Conservation (phyloP, 176 grass and related monocot species). For the Bromus sterilis region DNA sequence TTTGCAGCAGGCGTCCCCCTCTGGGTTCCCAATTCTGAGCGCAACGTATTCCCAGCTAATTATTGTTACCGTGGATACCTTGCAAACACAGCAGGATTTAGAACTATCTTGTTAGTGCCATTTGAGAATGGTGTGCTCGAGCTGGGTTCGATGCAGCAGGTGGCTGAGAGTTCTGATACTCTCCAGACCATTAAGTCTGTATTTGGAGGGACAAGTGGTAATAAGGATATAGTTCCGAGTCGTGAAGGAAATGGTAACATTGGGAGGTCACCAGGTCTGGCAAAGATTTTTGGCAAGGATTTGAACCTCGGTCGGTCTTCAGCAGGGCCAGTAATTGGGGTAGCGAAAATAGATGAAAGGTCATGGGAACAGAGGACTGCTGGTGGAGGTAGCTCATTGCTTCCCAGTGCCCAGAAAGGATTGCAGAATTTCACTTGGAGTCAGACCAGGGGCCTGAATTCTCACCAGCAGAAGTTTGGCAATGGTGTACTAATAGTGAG, state of each 20-base stretch:
- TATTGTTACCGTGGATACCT: conserved; percentile 89
- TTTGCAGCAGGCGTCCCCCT: conserved; percentile 64
- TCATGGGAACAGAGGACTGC: conserved; percentile 54
- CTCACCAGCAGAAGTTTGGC: conserved; percentile 61
- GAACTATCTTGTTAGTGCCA: conserved; percentile 74
- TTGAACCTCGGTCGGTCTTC: conserved; percentile 62
- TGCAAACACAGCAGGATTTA: conserved; percentile 63
- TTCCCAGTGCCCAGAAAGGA: conserved; percentile 61
- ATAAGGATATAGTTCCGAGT: conserved; percentile 27
- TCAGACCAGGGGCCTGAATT: conserved; percentile 50
- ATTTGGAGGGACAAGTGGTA: conserved; percentile 40
- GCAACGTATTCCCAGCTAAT: conserved; percentile 44
- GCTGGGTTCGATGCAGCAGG: conserved; percentile 70
- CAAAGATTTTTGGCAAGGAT: conserved; percentile 96
- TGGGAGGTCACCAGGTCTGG: conserved; percentile 34
- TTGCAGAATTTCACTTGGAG: conserved; percentile 77
- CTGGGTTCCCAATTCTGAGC: conserved; percentile 57
- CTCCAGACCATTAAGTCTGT: conserved; percentile 66
- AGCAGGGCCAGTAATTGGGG: conserved; percentile 7
- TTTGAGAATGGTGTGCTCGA: conserved; percentile 89
- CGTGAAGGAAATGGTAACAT: conserved; percentile 45
- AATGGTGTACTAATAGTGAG: conserved; percentile 58
- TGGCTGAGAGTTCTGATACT: conserved; percentile 51
- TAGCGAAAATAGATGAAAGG: conserved; percentile 54
- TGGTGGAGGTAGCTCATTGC: conserved; percentile 36